phyloP scores from a whole-genome alignment of 495 filamentous ascomycete genomes.

The Aspergillus saccharolyticus region DNA sequence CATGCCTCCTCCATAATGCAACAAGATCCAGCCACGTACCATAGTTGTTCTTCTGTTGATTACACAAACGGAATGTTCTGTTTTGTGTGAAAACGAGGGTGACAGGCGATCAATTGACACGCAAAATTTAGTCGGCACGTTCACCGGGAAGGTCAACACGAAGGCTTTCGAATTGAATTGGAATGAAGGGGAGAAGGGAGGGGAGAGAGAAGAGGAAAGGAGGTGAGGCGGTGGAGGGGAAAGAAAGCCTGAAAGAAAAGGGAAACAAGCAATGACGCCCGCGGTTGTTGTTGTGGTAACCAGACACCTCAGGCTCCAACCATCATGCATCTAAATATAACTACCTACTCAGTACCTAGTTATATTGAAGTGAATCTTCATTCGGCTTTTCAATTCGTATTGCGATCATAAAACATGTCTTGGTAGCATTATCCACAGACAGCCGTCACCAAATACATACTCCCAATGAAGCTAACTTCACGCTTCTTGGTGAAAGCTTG shows the following conservation, averaged over 20 bases:
- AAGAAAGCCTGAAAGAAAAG: conserved; percentile 2
- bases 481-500: not conserved
- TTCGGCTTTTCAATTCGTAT: too few relatives aligned
- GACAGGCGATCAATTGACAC: not conserved
- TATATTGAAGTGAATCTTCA: too few relatives aligned
- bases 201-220: conserved; percentile 6
- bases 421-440: not conserved
- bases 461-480: not conserved
- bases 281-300: conserved; percentile 24
- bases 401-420: conserved; percentile 5
- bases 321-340: not conserved
- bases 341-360: not conserved
- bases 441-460: not conserved
- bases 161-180: not conserved
- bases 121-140: not conserved
- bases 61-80: conserved; percentile 9
- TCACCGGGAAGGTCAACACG: not conserved
- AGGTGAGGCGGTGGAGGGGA: conserved; percentile 7
- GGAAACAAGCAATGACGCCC: conserved; percentile 2
- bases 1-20: conserved; percentile 3
- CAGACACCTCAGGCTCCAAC: not conserved
- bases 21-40: conserved; percentile 9
- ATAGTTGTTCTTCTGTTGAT: conserved; percentile 6
- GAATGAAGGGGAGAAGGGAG: conserved; percentile 12
- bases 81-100: not conserved